Base-by-base conservation (phyloP, 208 protist genomes). In the Strigomonas culicis region DNA sequence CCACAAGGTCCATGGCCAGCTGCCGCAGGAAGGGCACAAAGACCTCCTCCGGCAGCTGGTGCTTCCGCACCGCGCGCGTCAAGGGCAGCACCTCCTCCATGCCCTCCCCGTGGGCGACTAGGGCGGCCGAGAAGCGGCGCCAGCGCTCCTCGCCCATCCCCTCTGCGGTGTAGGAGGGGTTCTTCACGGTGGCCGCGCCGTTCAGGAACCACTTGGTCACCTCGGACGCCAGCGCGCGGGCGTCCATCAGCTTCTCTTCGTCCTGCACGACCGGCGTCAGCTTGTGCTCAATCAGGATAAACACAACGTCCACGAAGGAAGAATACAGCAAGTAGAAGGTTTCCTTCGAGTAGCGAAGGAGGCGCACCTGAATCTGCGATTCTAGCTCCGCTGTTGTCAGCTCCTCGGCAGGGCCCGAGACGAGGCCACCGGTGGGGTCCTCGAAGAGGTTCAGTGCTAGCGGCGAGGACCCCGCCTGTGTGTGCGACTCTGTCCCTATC, bases 341-440 rank as follows among this genome's bases (percentile, higher is more conserved):
- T 0, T 69, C 72, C 2, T 74, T 70, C 27, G 69, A 52, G 76
- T 90, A 90, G 22, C 73, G 46, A 4, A 79, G 74, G 10, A 85
- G 74, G 19, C 79, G 74, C 21, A 86, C 63, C 15, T 77, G 84
- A 34, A 92, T 75, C 31, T 85, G 77, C 46, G 79, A 77, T 57
- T 84, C 80, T 24, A 94, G 68, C 68, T 94, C 88, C 0, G 77
- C 74, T 2, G 74, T 65, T 4, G 83, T 77, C 32, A 94, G 59
- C 77, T 94, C 85, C 70, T 92, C 85, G 0, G 85, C 88, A 0
- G 82, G 74, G 1, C 81, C 82, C 15, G 72, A 59, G 21, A 78
- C 72, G 8, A 94, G 79, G n/a, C 88, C 88, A 22, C 85, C 88
- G 17, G 80, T 89, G n/a, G 88, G 88, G 59, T 94, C 88, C 50